These are phyloP conservation scores for Piper longum DNA, from an alignment of 164 flowering plant genomes.

Conservation along the genomic window DNA sequence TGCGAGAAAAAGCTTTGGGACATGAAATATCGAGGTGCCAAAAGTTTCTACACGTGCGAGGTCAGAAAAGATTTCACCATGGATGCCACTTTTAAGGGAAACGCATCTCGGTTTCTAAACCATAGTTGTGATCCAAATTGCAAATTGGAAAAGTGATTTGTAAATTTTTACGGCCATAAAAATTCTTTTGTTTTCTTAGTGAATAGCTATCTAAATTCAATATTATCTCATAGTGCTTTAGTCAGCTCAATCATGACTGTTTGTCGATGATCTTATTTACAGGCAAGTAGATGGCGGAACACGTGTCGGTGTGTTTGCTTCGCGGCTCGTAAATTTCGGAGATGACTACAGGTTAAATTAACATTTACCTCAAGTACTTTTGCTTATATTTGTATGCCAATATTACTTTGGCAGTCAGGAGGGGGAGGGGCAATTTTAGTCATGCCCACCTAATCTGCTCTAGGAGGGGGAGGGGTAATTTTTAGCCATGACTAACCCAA, in stretches of 20 bases:
- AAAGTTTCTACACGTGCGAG: conserved; percentile 90
- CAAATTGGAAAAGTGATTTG: conserved; percentile 77
- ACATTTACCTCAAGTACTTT: background rate
- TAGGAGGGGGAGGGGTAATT: no score
- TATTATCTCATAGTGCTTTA: background rate
- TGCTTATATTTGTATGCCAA: no score
- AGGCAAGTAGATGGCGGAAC: conserved; percentile 95
- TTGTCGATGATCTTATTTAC: background rate
- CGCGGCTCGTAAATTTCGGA: conserved; percentile 49
- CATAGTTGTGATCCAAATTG: conserved; percentile 96
- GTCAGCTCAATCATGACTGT: background rate
- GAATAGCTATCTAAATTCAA: no score
- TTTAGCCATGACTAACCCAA: no score
- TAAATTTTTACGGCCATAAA: conserved; percentile 4
- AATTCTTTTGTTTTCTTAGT: background rate
- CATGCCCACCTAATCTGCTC: no score
- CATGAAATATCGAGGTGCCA: conserved; percentile 55
- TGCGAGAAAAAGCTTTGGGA: conserved; percentile 94
- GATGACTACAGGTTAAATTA: conserved; percentile 69
- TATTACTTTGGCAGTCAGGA: background rate
- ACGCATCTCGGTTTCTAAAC: conserved; percentile 67
- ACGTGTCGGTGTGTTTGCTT: conserved; percentile 88
- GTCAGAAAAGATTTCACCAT: conserved; percentile 76
- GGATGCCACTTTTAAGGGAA: conserved; percentile 94
- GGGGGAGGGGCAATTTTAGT: no score